Evolutionary conservation across 2,329 filamentous ascomycete genomes (phyloP).

Genomic region (Cladosporium sp.): DNA sequence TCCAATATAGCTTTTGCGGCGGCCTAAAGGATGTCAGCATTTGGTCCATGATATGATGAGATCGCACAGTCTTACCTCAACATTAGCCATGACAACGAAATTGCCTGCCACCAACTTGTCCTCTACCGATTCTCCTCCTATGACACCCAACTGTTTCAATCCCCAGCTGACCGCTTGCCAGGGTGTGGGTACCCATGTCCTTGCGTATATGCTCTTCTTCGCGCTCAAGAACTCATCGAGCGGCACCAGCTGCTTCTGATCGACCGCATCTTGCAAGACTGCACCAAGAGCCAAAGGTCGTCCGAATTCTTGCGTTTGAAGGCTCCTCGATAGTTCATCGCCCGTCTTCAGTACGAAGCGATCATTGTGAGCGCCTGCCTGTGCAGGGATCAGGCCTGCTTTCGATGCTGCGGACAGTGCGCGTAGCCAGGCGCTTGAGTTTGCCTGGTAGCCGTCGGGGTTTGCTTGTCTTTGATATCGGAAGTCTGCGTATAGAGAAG

Average conservation of each 20-base stretch:
- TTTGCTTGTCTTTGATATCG: constrained; percentile 68
- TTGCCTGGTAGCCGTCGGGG: constrained; percentile 79
- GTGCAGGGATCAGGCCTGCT: constrained; percentile 54
- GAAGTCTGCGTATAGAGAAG: constrained; percentile 87
- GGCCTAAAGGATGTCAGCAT: constrained; percentile 19
- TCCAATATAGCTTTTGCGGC: constrained; percentile 41
- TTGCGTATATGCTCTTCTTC: constrained; percentile 67
- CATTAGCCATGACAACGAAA: constrained; percentile 63
- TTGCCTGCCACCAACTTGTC: constrained; percentile 58
- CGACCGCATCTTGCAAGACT: constrained; percentile 72
- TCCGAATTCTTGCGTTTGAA: constrained; percentile 76
- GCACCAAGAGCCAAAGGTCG: constrained; percentile 74
- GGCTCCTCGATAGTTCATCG: constrained; percentile 62
- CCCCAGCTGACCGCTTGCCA: constrained; percentile 74
- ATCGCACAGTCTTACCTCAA: constrained; percentile 45
- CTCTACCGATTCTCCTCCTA: constrained; percentile 32
- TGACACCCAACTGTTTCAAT: constrained; percentile 57
- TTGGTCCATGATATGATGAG: not conserved
- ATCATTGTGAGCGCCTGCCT: constrained; percentile 36
- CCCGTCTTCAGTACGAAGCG: constrained; percentile 50
- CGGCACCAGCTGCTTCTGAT: constrained; percentile 65
- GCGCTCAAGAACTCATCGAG: constrained; percentile 63
- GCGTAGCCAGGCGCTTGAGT: constrained; percentile 72
- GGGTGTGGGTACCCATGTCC: constrained; percentile 64
- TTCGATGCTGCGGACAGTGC: constrained; percentile 67